A percentile compares a stretch with the other conserved stretches of the same genome.
These are phyloP conservation scores for Bondarzewia mesenterica DNA, from an alignment of 1,284 basidiomycete genomes.

Conservation along the genomic window DNA sequence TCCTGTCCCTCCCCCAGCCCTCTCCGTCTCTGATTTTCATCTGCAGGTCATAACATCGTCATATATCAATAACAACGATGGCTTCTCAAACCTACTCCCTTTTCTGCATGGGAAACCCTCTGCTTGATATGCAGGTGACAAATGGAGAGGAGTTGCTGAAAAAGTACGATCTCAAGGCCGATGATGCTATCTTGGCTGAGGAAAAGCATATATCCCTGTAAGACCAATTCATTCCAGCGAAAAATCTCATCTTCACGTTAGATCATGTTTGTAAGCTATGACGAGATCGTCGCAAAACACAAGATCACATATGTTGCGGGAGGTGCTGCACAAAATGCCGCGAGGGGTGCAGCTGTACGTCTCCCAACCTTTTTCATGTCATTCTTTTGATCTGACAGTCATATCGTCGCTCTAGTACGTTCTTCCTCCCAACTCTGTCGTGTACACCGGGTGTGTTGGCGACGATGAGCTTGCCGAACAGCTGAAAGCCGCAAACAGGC, in stretches of 20 bases:
- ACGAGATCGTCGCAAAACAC: constrained; percentile 77
- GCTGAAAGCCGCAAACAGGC: constrained; percentile 87
- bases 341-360: constrained; percentile 91
- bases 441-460: constrained; percentile 93
- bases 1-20: too few species aligned
- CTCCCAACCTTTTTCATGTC: background rate
- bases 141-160: constrained; percentile 79
- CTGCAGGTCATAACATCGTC: too few species aligned
- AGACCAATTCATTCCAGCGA: constrained; percentile 14
- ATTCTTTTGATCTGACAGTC: constrained; percentile 2
- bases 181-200: constrained; percentile 95
- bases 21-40: too few species aligned
- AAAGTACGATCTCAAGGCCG: constrained; percentile 90
- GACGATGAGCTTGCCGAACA: constrained; percentile 88
- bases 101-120: constrained; percentile 84
- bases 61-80: constrained; percentile 8
- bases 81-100: constrained; percentile 34
- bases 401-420: constrained; percentile 56
- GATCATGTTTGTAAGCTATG: constrained; percentile 53
- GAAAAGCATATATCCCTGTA: constrained; percentile 84
- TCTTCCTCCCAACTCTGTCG: constrained; percentile 84
- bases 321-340: constrained; percentile 95
- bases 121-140: constrained; percentile 85
- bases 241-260: background rate
- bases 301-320: constrained; percentile 91